These are phyloP conservation scores for Cystodermella granulosa DNA, from an alignment of 1,284 basidiomycete species.

Conservation along the genomic window DNA sequence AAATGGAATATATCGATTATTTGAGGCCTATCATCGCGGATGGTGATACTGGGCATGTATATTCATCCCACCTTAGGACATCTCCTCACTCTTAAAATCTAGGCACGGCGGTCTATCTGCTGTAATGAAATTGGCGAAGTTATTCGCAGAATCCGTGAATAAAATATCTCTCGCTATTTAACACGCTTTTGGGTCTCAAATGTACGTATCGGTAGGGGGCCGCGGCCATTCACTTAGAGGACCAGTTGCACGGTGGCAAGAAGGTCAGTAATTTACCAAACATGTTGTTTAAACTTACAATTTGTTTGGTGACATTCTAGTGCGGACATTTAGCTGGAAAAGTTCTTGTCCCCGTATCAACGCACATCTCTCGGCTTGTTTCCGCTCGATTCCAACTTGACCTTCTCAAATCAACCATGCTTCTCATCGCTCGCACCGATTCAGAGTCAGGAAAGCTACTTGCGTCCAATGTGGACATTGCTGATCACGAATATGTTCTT, in stretches of 20 bases:
- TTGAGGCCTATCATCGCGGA: slow-evolving; percentile 91
- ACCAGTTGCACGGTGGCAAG: slow-evolving; percentile 88
- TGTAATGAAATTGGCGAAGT: slow-evolving; percentile 93
- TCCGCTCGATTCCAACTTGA: slow-evolving; percentile 85
- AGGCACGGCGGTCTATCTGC: slow-evolving; percentile 90
- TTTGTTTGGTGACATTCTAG: slow-evolving; percentile 27
- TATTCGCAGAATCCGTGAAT: slow-evolving; percentile 81
- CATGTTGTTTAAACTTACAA: background rate
- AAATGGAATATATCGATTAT: slow-evolving; percentile 80
- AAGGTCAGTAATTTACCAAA: slow-evolving; percentile 48
- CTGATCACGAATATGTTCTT: slow-evolving; percentile 75
- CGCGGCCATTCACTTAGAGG: slow-evolving; percentile 85
- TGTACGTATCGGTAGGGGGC: slow-evolving; percentile 55
- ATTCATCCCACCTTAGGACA: background rate
- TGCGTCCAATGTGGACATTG: slow-evolving; percentile 75
- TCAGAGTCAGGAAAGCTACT: slow-evolving; percentile 86
- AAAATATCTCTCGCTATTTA: slow-evolving; percentile 2
- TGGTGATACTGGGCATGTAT: slow-evolving; percentile 81
- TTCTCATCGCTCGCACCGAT: slow-evolving; percentile 87
- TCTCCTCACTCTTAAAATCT: slow-evolving; percentile 3
- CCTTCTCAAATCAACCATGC: slow-evolving; percentile 80
- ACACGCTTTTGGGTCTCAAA: background rate
- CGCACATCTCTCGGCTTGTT: slow-evolving; percentile 79
- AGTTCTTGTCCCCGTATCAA: slow-evolving; percentile 84
- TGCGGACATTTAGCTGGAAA: slow-evolving; percentile 93